Evolutionary conservation across 2,329 filamentous ascomycete genomes (phyloP).

Genomic region (Dendryphion nanum): DNA sequence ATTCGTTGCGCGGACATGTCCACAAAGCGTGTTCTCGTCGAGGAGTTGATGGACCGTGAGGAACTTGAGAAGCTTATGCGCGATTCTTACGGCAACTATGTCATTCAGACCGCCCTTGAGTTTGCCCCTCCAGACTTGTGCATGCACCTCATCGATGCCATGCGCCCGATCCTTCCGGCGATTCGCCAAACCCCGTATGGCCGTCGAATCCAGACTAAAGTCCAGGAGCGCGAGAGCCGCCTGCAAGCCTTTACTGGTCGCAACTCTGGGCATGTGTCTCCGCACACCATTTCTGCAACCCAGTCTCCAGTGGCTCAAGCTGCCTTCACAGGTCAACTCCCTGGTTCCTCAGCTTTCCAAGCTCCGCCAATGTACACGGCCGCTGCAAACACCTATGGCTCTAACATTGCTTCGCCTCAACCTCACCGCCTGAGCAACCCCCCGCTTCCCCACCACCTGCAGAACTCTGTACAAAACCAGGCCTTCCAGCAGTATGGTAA

Average conservation of each 20-base stretch:
- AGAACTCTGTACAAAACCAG: constrained; percentile 41
- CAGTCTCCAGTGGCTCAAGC: constrained; percentile 21
- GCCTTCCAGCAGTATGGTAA: constrained; percentile 38
- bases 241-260: constrained; percentile 32
- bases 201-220: constrained; percentile 88
- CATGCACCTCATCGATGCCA: constrained; percentile 70
- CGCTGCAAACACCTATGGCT: constrained; percentile 29
- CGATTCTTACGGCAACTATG: constrained; percentile 95
- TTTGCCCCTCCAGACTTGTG: constrained; percentile 34
- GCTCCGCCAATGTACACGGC: constrained; percentile 35
- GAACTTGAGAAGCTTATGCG: constrained; percentile 88
- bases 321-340: constrained; percentile 18
- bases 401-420: constrained; percentile 36
- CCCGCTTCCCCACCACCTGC: constrained; percentile 34
- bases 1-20: constrained; percentile 76
- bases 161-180: constrained; percentile 78
- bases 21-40: constrained; percentile 77
- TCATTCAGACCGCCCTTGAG: constrained; percentile 80
- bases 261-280: constrained; percentile 27
- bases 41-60: constrained; percentile 70
- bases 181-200: constrained; percentile 93
- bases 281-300: constrained; percentile 19
- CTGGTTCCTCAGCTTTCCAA: constrained; percentile 19
- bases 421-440: constrained; percentile 40
- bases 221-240: constrained; percentile 56